These are phyloP conservation scores for Talaromyces piceae DNA, from an alignment of 2,329 filamentous ascomycete species.

Conservation along the genomic window DNA sequence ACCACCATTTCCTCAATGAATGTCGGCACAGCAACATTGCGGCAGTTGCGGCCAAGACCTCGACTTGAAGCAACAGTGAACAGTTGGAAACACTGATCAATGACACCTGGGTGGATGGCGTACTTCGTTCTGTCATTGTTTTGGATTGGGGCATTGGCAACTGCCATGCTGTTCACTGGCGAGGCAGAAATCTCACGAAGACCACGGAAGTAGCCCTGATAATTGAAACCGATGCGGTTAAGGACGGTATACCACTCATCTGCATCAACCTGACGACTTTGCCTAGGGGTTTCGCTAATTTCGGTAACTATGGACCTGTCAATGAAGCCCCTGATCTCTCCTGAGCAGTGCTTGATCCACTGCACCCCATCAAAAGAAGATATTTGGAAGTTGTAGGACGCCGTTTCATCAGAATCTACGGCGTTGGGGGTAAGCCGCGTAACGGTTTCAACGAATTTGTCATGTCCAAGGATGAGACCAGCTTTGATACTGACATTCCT, in stretches of 20 bases:
- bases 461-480: neutral
- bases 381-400: neutral
- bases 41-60: neutral
- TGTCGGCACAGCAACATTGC: neutral
- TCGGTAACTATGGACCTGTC: neutral
- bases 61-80: neutral
- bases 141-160: neutral
- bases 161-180: neutral
- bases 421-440: neutral
- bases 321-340: neutral
- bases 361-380: neutral
- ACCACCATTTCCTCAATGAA: neutral
- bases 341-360: conserved; percentile 2
- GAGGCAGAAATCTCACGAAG: neutral
- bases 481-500: neutral
- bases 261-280: neutral
- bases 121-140: neutral
- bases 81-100: conserved; percentile 2
- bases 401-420: neutral
- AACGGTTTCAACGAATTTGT: neutral
- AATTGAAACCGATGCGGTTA: neutral
- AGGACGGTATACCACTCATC: conserved; percentile 1
- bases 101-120: neutral
- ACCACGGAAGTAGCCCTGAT: neutral
- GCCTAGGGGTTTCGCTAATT: neutral